Evolutionary conservation across 2,329 filamentous ascomycete genomes (phyloP).

Genomic region (Ophiosphaerella korrae): DNA sequence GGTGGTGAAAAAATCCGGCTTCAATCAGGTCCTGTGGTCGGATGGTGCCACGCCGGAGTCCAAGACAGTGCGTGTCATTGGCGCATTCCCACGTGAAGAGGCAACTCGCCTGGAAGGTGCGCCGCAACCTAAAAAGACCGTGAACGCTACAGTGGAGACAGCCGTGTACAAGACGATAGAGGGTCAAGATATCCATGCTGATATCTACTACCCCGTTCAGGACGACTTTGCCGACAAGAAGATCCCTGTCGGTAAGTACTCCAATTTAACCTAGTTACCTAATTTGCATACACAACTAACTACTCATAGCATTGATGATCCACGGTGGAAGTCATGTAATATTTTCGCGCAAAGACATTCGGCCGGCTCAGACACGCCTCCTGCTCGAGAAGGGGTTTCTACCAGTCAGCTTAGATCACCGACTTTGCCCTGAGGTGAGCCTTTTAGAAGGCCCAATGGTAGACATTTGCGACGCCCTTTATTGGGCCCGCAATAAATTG

Average conservation of each 20-base stretch:
- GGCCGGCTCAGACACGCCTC: conserved; percentile 42
- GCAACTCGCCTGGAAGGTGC: background rate
- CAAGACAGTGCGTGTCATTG: conserved; percentile 10
- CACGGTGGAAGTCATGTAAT: conserved; percentile 53
- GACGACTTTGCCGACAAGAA: conserved; percentile 25
- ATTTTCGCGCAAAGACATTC: conserved; percentile 47
- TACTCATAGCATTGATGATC: conserved; percentile 49
- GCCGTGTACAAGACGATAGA: conserved; percentile 15
- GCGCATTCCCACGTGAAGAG: conserved; percentile 1
- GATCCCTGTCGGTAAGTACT: background rate
- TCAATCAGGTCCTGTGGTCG: conserved; percentile 26
- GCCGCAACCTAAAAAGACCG: background rate
- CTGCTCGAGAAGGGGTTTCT: conserved; percentile 51
- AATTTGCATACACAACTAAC: background rate
- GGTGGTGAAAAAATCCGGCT: conserved; percentile 22
- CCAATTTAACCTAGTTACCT: background rate
- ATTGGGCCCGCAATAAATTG: conserved; percentile 48
- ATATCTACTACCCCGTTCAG: conserved; percentile 8
- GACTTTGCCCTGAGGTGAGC: conserved; percentile 57
- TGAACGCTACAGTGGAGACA: conserved; percentile 2
- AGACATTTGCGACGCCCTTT: conserved; percentile 53
- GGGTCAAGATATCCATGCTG: conserved; percentile 24
- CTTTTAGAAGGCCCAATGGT: conserved; percentile 54
- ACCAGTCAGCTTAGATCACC: conserved; percentile 57
- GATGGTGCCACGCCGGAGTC: conserved; percentile 20